Conservation (phyloP, 495 filamentous ascomycete species). For the Penicillium herquei region DNA sequence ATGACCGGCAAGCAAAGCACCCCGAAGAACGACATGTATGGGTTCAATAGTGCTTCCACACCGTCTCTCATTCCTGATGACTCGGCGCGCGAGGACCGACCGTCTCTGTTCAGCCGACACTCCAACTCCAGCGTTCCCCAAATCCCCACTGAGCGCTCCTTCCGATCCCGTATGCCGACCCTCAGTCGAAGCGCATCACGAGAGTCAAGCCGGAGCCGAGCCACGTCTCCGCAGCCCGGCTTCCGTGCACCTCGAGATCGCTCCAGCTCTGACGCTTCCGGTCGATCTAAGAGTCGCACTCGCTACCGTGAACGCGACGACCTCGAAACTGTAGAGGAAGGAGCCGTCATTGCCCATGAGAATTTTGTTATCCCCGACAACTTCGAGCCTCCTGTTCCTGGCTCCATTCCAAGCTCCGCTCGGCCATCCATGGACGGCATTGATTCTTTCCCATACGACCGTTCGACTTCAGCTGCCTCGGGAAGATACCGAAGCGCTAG, state of each 20-base stretch:
- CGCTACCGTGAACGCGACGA: conserved; percentile 47
- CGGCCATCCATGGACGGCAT: conserved; percentile 41
- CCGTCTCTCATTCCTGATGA: conserved; percentile 46
- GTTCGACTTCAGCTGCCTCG: conserved; percentile 41
- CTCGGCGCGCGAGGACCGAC: conserved; percentile 34
- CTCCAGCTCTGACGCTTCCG: conserved; percentile 60
- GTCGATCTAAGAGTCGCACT: conserved; percentile 56
- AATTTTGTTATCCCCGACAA: conserved; percentile 25
- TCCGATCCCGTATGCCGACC: conserved; percentile 34
- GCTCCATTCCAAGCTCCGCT: conserved; percentile 32
- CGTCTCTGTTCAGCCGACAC: conserved; percentile 35
- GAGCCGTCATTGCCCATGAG: conserved; percentile 27
- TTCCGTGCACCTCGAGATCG: conserved; percentile 52
- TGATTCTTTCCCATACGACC: conserved; percentile 34
- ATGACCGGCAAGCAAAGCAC: conserved; percentile 65
- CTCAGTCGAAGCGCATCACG: conserved; percentile 40
- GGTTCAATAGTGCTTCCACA: conserved; percentile 57
- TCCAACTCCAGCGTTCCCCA: conserved; percentile 45
- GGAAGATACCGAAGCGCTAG: conserved; percentile 49
- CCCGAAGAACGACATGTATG: conserved; percentile 59
- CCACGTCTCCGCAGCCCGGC: conserved; percentile 33
- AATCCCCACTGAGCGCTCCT: conserved; percentile 31
- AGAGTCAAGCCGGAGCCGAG: conserved; percentile 43
- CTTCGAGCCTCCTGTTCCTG: conserved; percentile 25
- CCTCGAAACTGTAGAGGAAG: conserved; percentile 38